phyloP scores from a whole-genome alignment of 305 asterid species.

The Plantago lanceolata region DNA sequence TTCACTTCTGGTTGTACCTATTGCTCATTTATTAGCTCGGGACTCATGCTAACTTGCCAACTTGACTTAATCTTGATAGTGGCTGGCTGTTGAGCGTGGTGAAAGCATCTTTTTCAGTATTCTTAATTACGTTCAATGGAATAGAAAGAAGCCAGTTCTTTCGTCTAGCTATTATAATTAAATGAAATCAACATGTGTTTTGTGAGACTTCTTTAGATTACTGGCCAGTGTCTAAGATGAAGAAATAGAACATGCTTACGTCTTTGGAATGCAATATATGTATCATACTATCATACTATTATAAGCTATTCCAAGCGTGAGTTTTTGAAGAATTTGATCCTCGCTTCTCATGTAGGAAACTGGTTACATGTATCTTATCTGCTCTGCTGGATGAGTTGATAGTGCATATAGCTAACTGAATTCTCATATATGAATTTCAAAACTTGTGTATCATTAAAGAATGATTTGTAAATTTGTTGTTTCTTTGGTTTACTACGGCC shows the following conservation, averaged over 20 bases:
- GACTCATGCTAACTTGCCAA: neutral
- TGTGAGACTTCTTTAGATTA: neutral
- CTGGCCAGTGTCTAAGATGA: neutral
- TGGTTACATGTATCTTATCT: neutral
- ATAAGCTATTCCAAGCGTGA: neutral
- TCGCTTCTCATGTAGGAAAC: neutral
- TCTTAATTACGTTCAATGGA: neutral
- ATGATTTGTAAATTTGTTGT: no score
- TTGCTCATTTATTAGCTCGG: neutral
- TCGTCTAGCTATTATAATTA: neutral
- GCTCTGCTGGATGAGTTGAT: neutral
- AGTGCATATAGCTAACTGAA: neutral
- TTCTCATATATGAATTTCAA: slow-evolving; percentile 2
- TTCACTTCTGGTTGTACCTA: slow-evolving; percentile 4
- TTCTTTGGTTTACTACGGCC: no score
- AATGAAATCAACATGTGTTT: neutral
- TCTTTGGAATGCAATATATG: neutral
- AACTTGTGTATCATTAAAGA: no score
- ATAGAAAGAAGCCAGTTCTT: neutral
- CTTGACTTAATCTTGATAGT: neutral
- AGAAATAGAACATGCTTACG: neutral
- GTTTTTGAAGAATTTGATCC: neutral
- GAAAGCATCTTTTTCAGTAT: neutral
- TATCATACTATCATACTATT: neutral
- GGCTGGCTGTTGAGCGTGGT: neutral